A percentile compares a stretch with the other conserved stretches of the same genome.
Evolutionary conservation across 2,329 filamentous ascomycete species (phyloP).

Genomic region (Myriosclerotinia scirpicola): DNA sequence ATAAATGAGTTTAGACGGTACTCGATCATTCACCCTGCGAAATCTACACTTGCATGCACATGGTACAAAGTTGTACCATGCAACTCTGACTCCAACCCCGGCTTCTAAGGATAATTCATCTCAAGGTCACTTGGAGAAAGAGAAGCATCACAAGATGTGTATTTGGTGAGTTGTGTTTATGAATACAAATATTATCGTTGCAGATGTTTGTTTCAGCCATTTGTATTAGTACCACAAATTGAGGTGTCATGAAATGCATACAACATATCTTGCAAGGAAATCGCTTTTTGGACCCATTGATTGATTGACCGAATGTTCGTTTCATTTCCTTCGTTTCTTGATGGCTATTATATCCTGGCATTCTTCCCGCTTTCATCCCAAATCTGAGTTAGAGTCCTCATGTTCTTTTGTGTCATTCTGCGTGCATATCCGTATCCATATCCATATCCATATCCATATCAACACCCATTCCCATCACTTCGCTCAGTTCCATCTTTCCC

Average conservation of each 20-base stretch:
- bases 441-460: too few relatives aligned
- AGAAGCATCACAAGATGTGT: background rate
- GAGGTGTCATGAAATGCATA: background rate
- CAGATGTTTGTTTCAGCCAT: background rate
- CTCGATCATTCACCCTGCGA: too few relatives aligned
- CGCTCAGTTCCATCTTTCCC: background rate
- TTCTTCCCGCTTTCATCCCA: background rate
- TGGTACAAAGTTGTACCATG: too few relatives aligned
- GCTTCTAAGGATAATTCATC: too few relatives aligned
- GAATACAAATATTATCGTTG: background rate
- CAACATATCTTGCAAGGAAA: background rate
- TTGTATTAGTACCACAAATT: conserved; percentile 5
- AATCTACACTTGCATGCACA: too few relatives aligned
- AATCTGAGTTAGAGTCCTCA: background rate
- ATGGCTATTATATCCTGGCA: background rate
- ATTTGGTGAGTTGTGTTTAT: background rate
- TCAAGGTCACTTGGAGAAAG: background rate
- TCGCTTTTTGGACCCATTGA: too few relatives aligned
- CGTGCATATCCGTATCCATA: background rate
- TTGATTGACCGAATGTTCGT: background rate
- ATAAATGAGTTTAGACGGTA: too few relatives aligned
- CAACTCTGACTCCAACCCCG: too few relatives aligned
- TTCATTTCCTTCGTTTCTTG: background rate
- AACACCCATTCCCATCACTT: too few relatives aligned
- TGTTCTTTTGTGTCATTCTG: background rate